These are phyloP conservation scores for Scenedesmus sp. DNA, from an alignment of 163 green algal genomes.

Conservation along the genomic window DNA sequence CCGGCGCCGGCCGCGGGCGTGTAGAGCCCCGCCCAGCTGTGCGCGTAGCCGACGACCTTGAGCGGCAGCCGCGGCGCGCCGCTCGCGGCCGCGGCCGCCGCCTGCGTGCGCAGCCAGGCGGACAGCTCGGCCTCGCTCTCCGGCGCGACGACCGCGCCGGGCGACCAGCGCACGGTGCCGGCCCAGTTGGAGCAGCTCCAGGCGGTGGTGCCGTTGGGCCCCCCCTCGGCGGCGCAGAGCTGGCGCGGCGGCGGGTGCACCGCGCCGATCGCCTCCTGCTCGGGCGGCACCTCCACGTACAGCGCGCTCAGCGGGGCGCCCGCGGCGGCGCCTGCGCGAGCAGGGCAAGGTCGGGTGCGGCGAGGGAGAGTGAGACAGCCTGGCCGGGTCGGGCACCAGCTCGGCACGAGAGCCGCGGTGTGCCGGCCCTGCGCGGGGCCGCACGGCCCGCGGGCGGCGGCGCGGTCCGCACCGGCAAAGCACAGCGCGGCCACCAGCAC, in stretches of 20 bases:
- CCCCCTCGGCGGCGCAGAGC: neutral
- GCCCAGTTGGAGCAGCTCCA: slow-evolving; percentile 25
- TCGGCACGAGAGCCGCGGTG: too few species aligned
- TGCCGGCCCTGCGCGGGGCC: too few species aligned
- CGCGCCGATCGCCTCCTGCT: neutral
- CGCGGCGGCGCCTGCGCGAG: too few species aligned
- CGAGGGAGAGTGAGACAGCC: too few species aligned
- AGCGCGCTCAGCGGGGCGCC: too few species aligned
- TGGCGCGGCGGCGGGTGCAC: neutral
- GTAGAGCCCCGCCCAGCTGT: slow-evolving; percentile 24
- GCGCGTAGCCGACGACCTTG: slow-evolving; percentile 17
- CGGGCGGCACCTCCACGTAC: neutral
- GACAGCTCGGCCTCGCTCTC: neutral
- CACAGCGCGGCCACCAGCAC: too few species aligned
- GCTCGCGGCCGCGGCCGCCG: neutral
- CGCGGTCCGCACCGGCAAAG: too few species aligned
- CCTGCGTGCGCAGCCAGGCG: neutral
- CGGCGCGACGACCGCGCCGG: neutral
- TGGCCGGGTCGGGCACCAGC: too few species aligned
- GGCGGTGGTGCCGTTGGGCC: neutral
- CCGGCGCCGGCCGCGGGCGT: neutral
- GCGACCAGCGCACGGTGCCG: neutral
- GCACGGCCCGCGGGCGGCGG: too few species aligned
- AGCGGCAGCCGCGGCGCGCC: neutral
- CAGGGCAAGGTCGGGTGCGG: too few species aligned